Base-by-base conservation (phyloP, 139 green algal species). In the Trebouxia sp. region DNA sequence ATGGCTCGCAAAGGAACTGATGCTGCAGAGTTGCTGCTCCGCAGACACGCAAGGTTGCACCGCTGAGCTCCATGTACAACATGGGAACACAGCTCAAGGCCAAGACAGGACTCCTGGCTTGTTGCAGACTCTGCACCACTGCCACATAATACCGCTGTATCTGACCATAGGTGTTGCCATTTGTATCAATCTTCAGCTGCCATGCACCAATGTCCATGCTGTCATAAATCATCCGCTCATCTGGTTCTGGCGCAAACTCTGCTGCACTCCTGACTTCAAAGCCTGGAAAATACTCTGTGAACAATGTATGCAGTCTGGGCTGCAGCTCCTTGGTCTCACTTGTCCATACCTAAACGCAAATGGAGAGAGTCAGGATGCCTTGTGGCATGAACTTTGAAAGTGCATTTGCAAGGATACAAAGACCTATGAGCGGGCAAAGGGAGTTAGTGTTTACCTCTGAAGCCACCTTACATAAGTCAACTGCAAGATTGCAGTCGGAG, bases 111-210 rank as follows among this genome's bases (percentile, higher is more conserved):
- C 58, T 70, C 42, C 58, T 70, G 58, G 58, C 58, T 70, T 70
- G 58, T 70, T 70, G 58, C 32, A 70, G 58, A 70, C 58, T 70
- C 58, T 70, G 58, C 58, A 70, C 58, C 58, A 70, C 58, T 70
- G 58, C 58, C 58, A 70, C 58, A 43, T 70, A 70, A 32, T 43
- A 70, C 58, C 58, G 58, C 58, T 70, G 58, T 70, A 70, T 70
- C 58, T 70, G 58, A 70, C 58, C 58, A 70, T 70, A 70, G 58
- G 58, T 70, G 58, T 70, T 70, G 58, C 58, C 58, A 70, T 70
- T 70, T 43, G 58, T 70, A 32, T 70, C 58, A 42, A 70, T 38
- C 58, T 42, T 70, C 58, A 70, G 58, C 32, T 70, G 11, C 58
- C 58, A 42, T 28, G 58, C 58, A 70, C 58, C 58, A 12, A 70